Base-by-base conservation (phyloP, 2,329 filamentous ascomycete species). In the Paraphoma chrysanthemicola region DNA sequence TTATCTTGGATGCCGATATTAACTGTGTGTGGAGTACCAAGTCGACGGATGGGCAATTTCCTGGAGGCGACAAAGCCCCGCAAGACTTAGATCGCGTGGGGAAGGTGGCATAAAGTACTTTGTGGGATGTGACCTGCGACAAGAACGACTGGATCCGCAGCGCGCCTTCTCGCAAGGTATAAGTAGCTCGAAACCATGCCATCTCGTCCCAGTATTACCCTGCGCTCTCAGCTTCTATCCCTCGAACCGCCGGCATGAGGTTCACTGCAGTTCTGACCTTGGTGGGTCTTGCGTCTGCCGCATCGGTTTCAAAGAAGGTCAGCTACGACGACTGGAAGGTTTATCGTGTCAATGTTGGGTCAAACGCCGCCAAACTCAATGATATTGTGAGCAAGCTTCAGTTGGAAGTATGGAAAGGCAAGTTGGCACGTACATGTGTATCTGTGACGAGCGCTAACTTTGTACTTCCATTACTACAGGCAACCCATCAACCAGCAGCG, bases 261-360 rank as follows among this genome's bases (percentile, higher is more conserved):
- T 59, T 74, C 48, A 62, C 73, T 50, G 56, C 62, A 47, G 47
- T 69, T 39, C 63, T 75, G 53, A 70, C 74, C 45, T 71, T 68
- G 38, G 48, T 72, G 23, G 68, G 72, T 53, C 63, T 75, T 47
- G 70, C 56, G 16, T 75, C 72, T 50, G 73, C 73, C 10, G 70
- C 68, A 36, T 66, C 71, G 9, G 70, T 75, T 38, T 54, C 68
- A 11, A 68, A 60, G 44, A 69, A 64, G 38, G 60, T 72, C 59
- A 69, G 58, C 60, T 77, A 77, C 57, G 69, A 71, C 46, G 69
- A 71, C 53, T 76, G 67, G 68, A 75, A 75, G 51, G 75, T 77
- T 14, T 74, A 70, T 54, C 73, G 74, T 44, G 66, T 77, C 54
- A 71, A 72, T 41, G 71, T 73, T 10, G 70, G 68, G 33, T 56